Evolutionary conservation across 495 filamentous ascomycete species (phyloP).

Genomic region (Talaromyces trachyspermus): DNA sequence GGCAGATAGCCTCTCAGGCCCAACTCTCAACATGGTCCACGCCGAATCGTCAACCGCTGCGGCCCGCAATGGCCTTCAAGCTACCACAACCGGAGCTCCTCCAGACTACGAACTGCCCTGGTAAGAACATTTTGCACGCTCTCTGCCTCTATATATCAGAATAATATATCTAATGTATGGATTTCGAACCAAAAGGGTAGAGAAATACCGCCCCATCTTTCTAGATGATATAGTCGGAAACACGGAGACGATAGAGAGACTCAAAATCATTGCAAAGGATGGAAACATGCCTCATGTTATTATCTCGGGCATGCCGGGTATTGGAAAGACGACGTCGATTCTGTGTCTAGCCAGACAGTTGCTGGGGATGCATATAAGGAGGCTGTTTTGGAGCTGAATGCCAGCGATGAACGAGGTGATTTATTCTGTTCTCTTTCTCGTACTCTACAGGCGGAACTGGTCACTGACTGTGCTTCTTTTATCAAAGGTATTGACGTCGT

Average conservation of each 20-base stretch:
- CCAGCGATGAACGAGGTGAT: slow-evolving; percentile 84
- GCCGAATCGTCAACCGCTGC: slow-evolving; percentile 74
- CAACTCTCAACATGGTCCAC: slow-evolving; percentile 36
- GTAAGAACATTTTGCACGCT: no score
- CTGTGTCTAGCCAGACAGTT: slow-evolving; percentile 89
- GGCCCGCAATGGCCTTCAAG: slow-evolving; percentile 57
- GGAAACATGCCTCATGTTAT: slow-evolving; percentile 99
- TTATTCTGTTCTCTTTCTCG: background rate
- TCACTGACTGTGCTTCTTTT: background rate
- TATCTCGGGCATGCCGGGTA: slow-evolving; percentile 98
- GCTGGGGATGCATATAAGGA: slow-evolving; percentile 92
- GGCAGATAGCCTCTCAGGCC: no score
- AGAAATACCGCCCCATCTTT: slow-evolving; percentile 93
- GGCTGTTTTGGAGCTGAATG: slow-evolving; percentile 92
- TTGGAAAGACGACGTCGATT: slow-evolving; percentile 97
- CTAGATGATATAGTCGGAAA: slow-evolving; percentile 97
- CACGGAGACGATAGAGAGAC: slow-evolving; percentile 89
- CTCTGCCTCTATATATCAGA: no score
- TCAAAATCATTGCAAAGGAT: slow-evolving; percentile 98
- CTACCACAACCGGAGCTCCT: slow-evolving; percentile 52
- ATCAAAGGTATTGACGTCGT: slow-evolving; percentile 85
- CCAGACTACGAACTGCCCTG: slow-evolving; percentile 86
- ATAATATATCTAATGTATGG: no score
- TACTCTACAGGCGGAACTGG: no score
- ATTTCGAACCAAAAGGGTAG: no score